These are phyloP conservation scores for Pythium monospermum DNA, from an alignment of 352 stramenopile genomes.

Conservation along the genomic window DNA sequence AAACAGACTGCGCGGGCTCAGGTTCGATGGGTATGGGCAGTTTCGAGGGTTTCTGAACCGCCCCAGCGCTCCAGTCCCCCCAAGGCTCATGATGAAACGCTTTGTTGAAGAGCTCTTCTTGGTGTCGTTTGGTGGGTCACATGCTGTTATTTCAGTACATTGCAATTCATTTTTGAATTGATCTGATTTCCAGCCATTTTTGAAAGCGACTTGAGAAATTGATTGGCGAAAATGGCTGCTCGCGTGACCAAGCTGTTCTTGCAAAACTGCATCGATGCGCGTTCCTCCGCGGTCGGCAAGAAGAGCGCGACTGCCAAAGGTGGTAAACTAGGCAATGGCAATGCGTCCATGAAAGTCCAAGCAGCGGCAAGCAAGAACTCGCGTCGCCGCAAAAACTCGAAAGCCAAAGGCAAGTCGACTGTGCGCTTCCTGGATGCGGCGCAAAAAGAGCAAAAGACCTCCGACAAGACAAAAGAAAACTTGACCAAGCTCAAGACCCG, in stretches of 20 bases:
- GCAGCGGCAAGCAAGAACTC: slow-evolving; percentile 16
- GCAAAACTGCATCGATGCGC: slow-evolving; percentile 38
- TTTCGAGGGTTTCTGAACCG: no score
- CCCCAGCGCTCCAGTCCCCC: no score
- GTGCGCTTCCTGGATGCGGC: slow-evolving; percentile 55
- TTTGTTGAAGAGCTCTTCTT: no score
- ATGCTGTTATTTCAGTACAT: not conserved
- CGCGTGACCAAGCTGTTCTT: slow-evolving; percentile 75
- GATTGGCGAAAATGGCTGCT: slow-evolving; percentile 36
- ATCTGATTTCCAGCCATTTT: no score
- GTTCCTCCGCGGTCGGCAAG: slow-evolving; percentile 17
- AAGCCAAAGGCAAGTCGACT: slow-evolving; percentile 18
- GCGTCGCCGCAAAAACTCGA: slow-evolving; percentile 14
- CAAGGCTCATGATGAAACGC: no score
- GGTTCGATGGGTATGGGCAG: no score
- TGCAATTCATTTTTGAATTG: slow-evolving; percentile 13
- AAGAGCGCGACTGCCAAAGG: not conserved
- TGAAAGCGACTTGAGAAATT: not conserved
- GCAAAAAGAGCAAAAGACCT: slow-evolving; percentile 40
- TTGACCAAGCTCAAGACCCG: slow-evolving; percentile 58
- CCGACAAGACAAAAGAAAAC: slow-evolving; percentile 55
- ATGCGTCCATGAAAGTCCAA: not conserved
- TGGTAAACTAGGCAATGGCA: slow-evolving; percentile 1
- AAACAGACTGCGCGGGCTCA: no score
- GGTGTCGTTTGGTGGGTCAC: no score